These are phyloP conservation scores for sorghum (Sorghum bicolor) DNA, from an alignment of 176 grass and related monocot species.

Conservation along the genomic window DNA sequence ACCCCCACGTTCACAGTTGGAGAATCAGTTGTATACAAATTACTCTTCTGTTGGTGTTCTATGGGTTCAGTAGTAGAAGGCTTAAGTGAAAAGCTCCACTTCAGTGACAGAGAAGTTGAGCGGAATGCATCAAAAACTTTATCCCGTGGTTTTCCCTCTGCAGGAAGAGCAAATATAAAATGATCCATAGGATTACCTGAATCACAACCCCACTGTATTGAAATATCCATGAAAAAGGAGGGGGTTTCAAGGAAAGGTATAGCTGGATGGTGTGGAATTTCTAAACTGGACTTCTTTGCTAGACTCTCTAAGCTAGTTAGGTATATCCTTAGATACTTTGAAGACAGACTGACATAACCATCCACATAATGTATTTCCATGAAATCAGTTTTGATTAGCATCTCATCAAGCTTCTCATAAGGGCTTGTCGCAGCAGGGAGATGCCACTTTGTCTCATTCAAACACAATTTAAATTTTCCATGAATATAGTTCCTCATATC, in stretches of 20 bases:
- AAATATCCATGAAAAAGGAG: slow-evolving; percentile 74
- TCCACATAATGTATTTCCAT: slow-evolving; percentile 91
- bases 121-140: slow-evolving; percentile 89
- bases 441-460: slow-evolving; percentile 68
- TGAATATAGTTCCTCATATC: slow-evolving; percentile 98
- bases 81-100: slow-evolving; percentile 93
- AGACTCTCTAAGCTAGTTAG: slow-evolving; percentile 70
- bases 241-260: slow-evolving; percentile 76
- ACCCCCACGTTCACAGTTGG: slow-evolving; percentile 70
- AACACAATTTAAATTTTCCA: slow-evolving; percentile 67
- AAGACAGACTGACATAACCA: slow-evolving; percentile 70
- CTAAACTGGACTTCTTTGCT: slow-evolving; percentile 68
- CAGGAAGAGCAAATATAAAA: slow-evolving; percentile 84
- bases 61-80: slow-evolving; percentile 36
- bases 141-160: slow-evolving; percentile 71
- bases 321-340: slow-evolving; percentile 58
- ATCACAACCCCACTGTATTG: slow-evolving; percentile 94
- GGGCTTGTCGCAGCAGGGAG: slow-evolving; percentile 74
- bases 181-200: slow-evolving; percentile 87
- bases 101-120: slow-evolving; percentile 87
- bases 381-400: slow-evolving; percentile 58
- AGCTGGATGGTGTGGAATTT: slow-evolving; percentile 53
- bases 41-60: slow-evolving; percentile 36
- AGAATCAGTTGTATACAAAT: slow-evolving; percentile 36
- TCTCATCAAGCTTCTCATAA: slow-evolving; percentile 76